Evolutionary conservation across 352 stramenopile species (phyloP).

Genomic region (Globisporangium lucens): DNA sequence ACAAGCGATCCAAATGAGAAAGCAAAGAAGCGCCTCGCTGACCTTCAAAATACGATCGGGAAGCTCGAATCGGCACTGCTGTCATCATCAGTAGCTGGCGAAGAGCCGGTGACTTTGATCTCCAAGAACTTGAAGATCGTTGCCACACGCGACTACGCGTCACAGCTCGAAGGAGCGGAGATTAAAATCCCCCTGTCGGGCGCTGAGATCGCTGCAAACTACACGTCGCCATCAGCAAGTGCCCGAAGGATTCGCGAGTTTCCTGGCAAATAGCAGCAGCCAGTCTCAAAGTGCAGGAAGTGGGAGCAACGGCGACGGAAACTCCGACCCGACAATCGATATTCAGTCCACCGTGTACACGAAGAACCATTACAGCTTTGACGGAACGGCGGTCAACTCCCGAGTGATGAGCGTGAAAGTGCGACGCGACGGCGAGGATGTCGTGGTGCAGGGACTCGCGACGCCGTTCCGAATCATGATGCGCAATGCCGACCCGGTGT

Average conservation of each 20-base stretch:
- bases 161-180: constrained; percentile 34
- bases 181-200: constrained; percentile 38
- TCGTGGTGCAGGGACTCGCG: constrained; percentile 31
- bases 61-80: constrained; percentile 51
- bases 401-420: constrained; percentile 63
- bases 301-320: constrained; percentile 17
- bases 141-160: constrained; percentile 36
- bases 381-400: constrained; percentile 45
- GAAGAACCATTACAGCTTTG: constrained; percentile 65
- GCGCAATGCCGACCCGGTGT: constrained; percentile 40
- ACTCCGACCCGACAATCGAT: constrained; percentile 41
- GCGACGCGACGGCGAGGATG: constrained; percentile 26
- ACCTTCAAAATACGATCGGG: constrained; percentile 46
- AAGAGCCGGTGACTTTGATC: constrained; percentile 48
- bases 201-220: constrained; percentile 50
- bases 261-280: constrained; percentile 26
- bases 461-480: constrained; percentile 52
- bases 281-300: constrained; percentile 5
- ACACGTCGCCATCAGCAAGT: constrained; percentile 43
- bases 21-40: constrained; percentile 29
- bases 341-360: constrained; percentile 62
- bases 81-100: constrained; percentile 38
- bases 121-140: constrained; percentile 67
- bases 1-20: constrained; percentile 23
- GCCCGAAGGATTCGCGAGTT: constrained; percentile 39